Evolutionary conservation across 176 grass and related monocot species (phyloP).

Genomic region (Carex kokanica): DNA sequence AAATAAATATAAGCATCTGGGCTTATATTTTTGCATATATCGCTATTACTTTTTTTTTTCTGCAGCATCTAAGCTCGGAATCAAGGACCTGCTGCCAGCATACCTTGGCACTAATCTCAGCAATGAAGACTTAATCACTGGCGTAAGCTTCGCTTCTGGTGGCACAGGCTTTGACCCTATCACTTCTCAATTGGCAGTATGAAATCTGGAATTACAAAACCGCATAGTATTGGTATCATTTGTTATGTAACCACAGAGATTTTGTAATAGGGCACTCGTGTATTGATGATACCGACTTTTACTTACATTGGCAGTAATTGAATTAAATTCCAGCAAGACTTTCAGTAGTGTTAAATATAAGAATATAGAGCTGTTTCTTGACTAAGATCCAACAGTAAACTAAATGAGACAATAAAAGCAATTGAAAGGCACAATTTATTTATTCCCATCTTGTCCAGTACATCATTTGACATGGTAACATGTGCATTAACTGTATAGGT

Average conservation of each 20-base stretch:
- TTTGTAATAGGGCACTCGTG: not conserved
- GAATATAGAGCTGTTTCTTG: not conserved
- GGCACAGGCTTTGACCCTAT: constrained; percentile 68
- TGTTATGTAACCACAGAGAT: not conserved
- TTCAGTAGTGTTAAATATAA: not conserved
- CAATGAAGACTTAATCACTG: constrained; percentile 39
- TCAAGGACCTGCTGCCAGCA: constrained; percentile 56
- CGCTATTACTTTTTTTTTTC: not conserved
- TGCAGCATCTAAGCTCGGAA: constrained; percentile 43
- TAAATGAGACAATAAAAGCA: not conserved
- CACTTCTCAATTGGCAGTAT: constrained; percentile 35
- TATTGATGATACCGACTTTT: not conserved
- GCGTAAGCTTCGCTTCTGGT: constrained; percentile 72
- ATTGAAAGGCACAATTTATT: not conserved
- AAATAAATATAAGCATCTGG: not conserved
- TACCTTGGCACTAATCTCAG: constrained; percentile 44
- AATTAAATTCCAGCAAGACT: not conserved
- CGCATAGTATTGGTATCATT: not conserved
- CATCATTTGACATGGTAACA: not conserved
- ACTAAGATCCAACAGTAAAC: not conserved
- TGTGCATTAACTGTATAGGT: not conserved
- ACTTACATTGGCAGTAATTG: not conserved
- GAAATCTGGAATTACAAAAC: not conserved
- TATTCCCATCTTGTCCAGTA: not conserved
- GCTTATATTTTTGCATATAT: not conserved